Evolutionary conservation across 768 basidiomycete species (phyloP).

Genomic region (Clitopilus hobsonii): DNA sequence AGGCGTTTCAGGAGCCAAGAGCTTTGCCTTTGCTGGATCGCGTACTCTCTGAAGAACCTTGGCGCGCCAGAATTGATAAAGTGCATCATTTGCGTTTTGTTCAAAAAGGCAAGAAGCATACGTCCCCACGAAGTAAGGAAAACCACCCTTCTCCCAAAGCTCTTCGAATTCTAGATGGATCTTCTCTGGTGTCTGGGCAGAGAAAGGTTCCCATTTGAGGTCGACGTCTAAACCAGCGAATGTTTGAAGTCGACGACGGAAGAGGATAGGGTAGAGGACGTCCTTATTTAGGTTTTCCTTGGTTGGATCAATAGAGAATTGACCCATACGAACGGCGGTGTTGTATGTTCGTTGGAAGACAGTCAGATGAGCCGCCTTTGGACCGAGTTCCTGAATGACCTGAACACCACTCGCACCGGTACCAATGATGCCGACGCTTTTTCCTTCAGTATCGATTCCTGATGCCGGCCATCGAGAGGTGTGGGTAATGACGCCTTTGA

Average conservation of each 20-base stretch:
- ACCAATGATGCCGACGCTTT: constrained; percentile 14
- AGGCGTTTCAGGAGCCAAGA: constrained; percentile 7
- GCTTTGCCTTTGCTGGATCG: constrained; percentile 6
- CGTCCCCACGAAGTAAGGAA: constrained; percentile 4
- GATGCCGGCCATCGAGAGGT: constrained; percentile 11
- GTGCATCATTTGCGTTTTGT: constrained; percentile 3
- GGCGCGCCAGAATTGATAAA: constrained; percentile 13
- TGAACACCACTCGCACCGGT: constrained; percentile 15
- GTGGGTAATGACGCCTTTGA: constrained; percentile 10
- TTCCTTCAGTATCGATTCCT: constrained; percentile 7
- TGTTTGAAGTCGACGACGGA: constrained; percentile 9
- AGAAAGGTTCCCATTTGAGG: not conserved
- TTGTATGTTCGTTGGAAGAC: constrained; percentile 13
- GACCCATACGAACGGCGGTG: constrained; percentile 2
- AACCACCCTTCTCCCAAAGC: constrained; percentile 10
- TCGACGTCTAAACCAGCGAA: constrained; percentile 1
- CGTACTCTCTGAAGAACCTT: constrained; percentile 9
- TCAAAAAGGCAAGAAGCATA: constrained; percentile 5
- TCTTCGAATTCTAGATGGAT: constrained; percentile 8
- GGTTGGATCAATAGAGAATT: not conserved
- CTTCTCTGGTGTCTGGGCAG: constrained; percentile 9
- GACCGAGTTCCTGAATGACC: constrained; percentile 9
- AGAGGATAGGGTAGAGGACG: constrained; percentile 5
- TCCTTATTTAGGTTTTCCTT: constrained; percentile 4
- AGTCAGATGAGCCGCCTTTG: constrained; percentile 7